Percentiles rank a stretch among this genome's conserved stretches.
Conservation (phyloP, 1,284 basidiomycete species). For the Chiua sp. region DNA sequence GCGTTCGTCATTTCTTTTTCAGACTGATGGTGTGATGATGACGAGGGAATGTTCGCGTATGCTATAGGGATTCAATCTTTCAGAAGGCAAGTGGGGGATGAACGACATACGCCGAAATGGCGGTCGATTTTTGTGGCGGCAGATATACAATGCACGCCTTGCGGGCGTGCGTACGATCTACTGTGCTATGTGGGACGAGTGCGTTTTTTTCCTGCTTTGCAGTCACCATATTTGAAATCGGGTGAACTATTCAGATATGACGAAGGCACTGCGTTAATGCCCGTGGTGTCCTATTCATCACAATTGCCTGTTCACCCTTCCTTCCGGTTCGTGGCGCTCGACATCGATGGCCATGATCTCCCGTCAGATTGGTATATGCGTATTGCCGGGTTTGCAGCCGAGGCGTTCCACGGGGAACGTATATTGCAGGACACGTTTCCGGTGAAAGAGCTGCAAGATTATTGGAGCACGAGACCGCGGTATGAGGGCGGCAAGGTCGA, state of each 20-base stretch:
- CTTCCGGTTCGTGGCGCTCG: slow-evolving; percentile 67
- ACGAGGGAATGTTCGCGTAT: no score
- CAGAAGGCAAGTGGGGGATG: slow-evolving; percentile 67
- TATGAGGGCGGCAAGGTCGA: slow-evolving; percentile 51
- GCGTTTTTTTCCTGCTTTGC: slow-evolving; percentile 33
- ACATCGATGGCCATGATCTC: slow-evolving; percentile 73
- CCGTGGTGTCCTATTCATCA: slow-evolving; percentile 61
- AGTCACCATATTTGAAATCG: slow-evolving; percentile 1
- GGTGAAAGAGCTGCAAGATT: slow-evolving; percentile 73
- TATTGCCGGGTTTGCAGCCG: slow-evolving; percentile 72
- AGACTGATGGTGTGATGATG: not conserved
- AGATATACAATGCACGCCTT: slow-evolving; percentile 66
- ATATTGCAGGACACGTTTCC: slow-evolving; percentile 68
- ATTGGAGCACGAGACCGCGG: slow-evolving; percentile 66
- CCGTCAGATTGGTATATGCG: slow-evolving; percentile 85
- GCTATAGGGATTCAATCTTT: slow-evolving; percentile 66
- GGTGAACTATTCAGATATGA: slow-evolving; percentile 59
- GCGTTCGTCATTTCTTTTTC: slow-evolving; percentile 51
- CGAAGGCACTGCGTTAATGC: slow-evolving; percentile 79
- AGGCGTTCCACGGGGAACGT: slow-evolving; percentile 67
- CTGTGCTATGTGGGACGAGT: slow-evolving; percentile 88
- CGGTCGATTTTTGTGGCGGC: slow-evolving; percentile 76
- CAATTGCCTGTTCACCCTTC: slow-evolving; percentile 61
- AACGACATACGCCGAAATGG: slow-evolving; percentile 71
- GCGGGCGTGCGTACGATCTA: slow-evolving; percentile 71